Evolutionary conservation across 164 flowering plant genomes (phyloP).

Genomic region (Kalanchoe fedtschenkoi): DNA sequence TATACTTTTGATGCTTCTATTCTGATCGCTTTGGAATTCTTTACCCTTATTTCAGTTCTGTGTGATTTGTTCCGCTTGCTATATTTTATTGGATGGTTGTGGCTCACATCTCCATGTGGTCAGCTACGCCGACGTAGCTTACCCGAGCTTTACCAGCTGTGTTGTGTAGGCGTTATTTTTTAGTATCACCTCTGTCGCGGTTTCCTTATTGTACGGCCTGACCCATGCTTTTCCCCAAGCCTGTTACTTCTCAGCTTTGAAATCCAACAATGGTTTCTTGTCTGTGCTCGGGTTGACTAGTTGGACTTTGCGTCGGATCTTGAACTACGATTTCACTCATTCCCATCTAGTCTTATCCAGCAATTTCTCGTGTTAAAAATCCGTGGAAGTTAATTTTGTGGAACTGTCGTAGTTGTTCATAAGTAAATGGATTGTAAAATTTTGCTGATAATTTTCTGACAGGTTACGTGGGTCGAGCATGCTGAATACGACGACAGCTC

Average conservation of each 20-base stretch:
- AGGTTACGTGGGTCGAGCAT: slow-evolving; percentile 99
- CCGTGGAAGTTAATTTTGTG: neutral
- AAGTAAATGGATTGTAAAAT: too few relatives aligned
- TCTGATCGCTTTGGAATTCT: slow-evolving; percentile 61
- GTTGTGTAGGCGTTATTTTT: neutral
- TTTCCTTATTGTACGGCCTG: neutral
- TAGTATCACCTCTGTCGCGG: neutral
- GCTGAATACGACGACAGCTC: slow-evolving; percentile 73
- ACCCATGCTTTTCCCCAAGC: neutral
- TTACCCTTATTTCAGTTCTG: slow-evolving; percentile 15
- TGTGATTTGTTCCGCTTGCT: neutral
- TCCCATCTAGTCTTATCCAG: neutral
- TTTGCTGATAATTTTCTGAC: too few relatives aligned
- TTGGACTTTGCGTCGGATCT: neutral
- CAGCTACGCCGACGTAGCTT: neutral
- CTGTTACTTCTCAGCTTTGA: neutral
- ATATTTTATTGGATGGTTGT: neutral
- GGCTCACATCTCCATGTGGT: neutral
- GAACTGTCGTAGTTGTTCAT: too few relatives aligned
- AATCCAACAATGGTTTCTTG: neutral
- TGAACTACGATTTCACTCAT: neutral
- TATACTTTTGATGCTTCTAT: slow-evolving; percentile 70
- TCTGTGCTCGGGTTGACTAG: neutral
- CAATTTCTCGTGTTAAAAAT: too few relatives aligned
- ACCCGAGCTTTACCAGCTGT: neutral